phyloP scores from a whole-genome alignment of 192 early-diverging fungal genomes.

The Coemansia sp. region DNA sequence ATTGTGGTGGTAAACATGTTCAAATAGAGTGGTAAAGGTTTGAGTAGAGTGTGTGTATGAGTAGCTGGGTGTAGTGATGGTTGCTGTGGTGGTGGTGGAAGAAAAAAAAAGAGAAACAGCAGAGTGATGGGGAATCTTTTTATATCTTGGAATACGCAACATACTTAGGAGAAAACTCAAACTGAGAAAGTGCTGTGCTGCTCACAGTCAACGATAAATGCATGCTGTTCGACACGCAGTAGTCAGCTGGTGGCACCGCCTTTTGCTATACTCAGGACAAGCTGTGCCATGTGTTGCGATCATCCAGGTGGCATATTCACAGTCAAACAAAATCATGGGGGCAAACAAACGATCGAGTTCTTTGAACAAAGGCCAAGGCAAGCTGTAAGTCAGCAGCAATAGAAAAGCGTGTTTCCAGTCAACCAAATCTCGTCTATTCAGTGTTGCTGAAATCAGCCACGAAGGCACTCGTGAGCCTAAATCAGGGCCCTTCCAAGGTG shows the following conservation, averaged over 20 bases:
- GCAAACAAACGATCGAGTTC: background rate
- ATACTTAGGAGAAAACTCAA: background rate
- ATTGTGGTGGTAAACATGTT: background rate
- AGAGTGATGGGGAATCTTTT: background rate
- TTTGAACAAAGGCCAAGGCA: background rate
- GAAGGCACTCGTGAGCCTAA: conserved; percentile 2
- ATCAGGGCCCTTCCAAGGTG: background rate
- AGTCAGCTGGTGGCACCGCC: background rate
- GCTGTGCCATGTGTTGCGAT: background rate
- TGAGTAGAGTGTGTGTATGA: background rate
- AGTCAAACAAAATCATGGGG: background rate
- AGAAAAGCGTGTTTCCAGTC: background rate
- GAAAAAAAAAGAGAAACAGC: background rate
- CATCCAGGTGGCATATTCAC: background rate
- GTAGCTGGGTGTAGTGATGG: background rate
- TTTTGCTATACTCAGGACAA: background rate
- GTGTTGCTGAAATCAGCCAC: background rate
- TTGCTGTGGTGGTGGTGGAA: background rate
- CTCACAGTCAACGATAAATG: background rate
- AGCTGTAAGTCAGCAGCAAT: background rate
- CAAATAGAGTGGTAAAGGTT: background rate
- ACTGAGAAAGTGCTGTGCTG: background rate
- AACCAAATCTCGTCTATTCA: background rate
- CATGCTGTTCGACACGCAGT: background rate
- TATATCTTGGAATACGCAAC: background rate